A percentile compares a stretch with the other conserved stretches of the same genome.
phyloP scores from a whole-genome alignment of 1,284 basidiomycete genomes.

The Sanghuangporus sanghuang region DNA sequence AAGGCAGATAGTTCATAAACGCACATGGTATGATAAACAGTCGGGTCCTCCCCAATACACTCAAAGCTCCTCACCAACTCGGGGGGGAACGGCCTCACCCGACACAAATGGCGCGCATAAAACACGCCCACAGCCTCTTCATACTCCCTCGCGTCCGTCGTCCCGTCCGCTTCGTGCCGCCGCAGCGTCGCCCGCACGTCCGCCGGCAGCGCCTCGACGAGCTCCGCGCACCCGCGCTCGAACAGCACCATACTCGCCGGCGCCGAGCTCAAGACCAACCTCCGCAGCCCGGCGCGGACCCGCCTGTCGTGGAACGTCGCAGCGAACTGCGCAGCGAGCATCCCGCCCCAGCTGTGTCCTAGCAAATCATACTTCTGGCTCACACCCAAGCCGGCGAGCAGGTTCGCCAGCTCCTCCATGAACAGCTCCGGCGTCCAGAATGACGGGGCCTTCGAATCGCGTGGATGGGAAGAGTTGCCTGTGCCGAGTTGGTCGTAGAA shows the following conservation, averaged over 20 bases:
- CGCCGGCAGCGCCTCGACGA: slow-evolving; percentile 35
- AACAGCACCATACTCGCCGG: slow-evolving; percentile 38
- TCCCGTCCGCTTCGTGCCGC: slow-evolving; percentile 44
- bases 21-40: slow-evolving; percentile 44
- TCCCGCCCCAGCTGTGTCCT: slow-evolving; percentile 50
- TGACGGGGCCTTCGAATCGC: slow-evolving; percentile 30
- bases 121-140: slow-evolving; percentile 38
- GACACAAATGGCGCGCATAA: slow-evolving; percentile 40
- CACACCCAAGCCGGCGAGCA: slow-evolving; percentile 36
- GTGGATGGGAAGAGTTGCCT: slow-evolving; percentile 43
- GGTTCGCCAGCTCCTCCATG: slow-evolving; percentile 40
- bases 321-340: slow-evolving; percentile 37
- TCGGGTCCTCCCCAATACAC: slow-evolving; percentile 37
- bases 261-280: slow-evolving; percentile 35
- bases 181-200: slow-evolving; percentile 38
- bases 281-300: slow-evolving; percentile 32
- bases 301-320: slow-evolving; percentile 8
- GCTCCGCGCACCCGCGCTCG: slow-evolving; percentile 29
- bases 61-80: slow-evolving; percentile 26
- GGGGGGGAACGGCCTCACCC: slow-evolving; percentile 39
- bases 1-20: slow-evolving; percentile 13
- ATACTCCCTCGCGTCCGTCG: slow-evolving; percentile 41
- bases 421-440: slow-evolving; percentile 45
- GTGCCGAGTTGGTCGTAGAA: slow-evolving; percentile 47
- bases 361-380: slow-evolving; percentile 33